These are phyloP conservation scores for Cryptococcus sp. DNA, from an alignment of 1,284 basidiomycete species.

Conservation along the genomic window DNA sequence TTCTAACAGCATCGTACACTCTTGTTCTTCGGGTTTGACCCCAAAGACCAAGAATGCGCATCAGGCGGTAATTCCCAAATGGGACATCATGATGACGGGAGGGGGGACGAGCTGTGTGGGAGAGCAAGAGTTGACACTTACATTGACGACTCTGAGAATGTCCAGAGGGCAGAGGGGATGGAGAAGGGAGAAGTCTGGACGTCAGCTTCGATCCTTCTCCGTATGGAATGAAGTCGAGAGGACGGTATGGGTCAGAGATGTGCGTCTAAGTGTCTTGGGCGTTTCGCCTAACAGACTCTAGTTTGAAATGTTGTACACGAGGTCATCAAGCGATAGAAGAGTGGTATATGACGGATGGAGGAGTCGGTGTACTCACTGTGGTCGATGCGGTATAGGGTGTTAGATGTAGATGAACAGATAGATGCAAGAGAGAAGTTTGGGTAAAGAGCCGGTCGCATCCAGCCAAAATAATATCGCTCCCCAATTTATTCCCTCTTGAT, in stretches of 20 bases:
- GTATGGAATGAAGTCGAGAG: neutral
- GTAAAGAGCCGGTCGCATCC: neutral
- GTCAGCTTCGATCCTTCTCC: conserved; percentile 2
- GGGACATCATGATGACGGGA: conserved; percentile 39
- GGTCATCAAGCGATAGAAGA: conserved; percentile 36
- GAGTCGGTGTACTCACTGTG: neutral
- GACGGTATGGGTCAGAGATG: conserved; percentile 34
- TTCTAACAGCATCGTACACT: conserved; percentile 40
- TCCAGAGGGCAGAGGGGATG: neutral
- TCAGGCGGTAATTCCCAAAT: conserved; percentile 48
- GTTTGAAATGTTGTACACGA: conserved; percentile 46
- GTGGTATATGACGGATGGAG: conserved; percentile 1
- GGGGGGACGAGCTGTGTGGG: neutral
- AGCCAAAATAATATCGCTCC: neutral
- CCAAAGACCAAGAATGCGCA: conserved; percentile 23
- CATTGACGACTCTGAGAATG: neutral
- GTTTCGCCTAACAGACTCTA: conserved; percentile 48
- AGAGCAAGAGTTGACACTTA: neutral
- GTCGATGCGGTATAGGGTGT: no score
- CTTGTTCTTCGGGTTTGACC: conserved; percentile 27
- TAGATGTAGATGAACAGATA: neutral
- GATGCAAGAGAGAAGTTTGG: neutral
- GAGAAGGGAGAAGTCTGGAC: neutral
- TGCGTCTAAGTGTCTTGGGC: conserved; percentile 47
- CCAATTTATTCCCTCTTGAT: neutral